Conservation (phyloP, 108 stramenopile species). For the Skeletonema menzelii region DNA sequence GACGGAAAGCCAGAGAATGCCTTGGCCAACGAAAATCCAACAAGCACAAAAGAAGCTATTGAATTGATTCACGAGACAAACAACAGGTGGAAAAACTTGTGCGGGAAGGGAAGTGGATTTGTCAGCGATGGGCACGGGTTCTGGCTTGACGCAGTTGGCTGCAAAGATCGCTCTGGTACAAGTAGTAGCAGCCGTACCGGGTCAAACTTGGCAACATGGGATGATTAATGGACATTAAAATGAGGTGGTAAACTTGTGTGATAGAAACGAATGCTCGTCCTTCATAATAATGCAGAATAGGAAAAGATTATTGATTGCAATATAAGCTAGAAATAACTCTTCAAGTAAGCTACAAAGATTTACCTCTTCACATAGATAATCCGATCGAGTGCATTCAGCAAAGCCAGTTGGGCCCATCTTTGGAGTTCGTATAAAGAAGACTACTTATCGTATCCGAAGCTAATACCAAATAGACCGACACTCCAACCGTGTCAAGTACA, state of each 20-base stretch:
- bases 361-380: no score
- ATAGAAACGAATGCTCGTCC: not conserved
- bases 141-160: slow-evolving; percentile 76
- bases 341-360: not conserved
- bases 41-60: slow-evolving; percentile 65
- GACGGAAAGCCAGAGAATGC: slow-evolving; percentile 94
- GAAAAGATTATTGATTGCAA: not conserved
- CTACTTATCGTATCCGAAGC: no score
- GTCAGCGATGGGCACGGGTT: slow-evolving; percentile 61
- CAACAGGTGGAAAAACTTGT: slow-evolving; percentile 74
- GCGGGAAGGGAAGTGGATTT: slow-evolving; percentile 69
- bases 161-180: slow-evolving; percentile 41
- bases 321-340: not conserved
- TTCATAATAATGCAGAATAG: not conserved
- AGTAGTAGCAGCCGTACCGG: not conserved
- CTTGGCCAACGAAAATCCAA: slow-evolving; percentile 85
- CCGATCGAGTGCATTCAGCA: no score
- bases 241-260: not conserved
- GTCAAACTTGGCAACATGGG: not conserved
- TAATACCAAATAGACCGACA: no score
- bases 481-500: no score
- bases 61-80: slow-evolving; percentile 81
- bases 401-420: no score
- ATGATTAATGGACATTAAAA: not conserved
- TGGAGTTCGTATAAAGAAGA: no score